Evolutionary conservation across 148 eudicot genomes (phyloP).

Genomic region (Nepenthes gracilis): DNA sequence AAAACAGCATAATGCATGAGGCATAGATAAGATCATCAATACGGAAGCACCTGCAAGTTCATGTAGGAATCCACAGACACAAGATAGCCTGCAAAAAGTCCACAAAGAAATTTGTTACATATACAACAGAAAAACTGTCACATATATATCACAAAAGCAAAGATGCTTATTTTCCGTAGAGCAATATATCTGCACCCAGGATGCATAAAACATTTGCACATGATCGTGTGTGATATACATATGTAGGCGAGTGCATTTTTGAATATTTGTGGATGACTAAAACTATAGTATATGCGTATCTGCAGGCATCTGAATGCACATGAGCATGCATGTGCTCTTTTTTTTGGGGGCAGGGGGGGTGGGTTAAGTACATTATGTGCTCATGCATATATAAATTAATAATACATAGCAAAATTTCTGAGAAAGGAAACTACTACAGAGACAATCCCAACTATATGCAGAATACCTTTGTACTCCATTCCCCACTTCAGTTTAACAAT

Average conservation of each 20-base stretch:
- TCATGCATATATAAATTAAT: neutral
- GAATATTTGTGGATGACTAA: too few relatives aligned
- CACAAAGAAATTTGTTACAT: neutral
- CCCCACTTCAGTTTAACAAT: constrained; percentile 70
- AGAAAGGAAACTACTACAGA: neutral
- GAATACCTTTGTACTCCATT: constrained; percentile 64
- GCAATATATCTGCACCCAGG: too few relatives aligned
- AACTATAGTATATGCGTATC: too few relatives aligned
- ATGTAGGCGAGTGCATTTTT: too few relatives aligned
- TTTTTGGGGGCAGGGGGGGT: too few relatives aligned
- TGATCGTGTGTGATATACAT: too few relatives aligned
- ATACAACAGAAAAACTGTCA: neutral
- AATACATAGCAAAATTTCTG: neutral
- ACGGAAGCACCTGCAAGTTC: constrained; percentile 44
- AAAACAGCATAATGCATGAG: neutral
- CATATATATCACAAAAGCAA: neutral
- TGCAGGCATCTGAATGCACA: too few relatives aligned
- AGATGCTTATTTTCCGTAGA: neutral
- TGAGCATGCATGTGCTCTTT: neutral
- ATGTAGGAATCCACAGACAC: constrained; percentile 67
- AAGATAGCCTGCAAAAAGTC: constrained; percentile 36
- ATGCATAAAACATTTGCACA: too few relatives aligned
- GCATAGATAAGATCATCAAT: neutral
- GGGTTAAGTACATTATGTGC: too few relatives aligned
- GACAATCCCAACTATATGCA: neutral